Evolutionary conservation across 2,329 filamentous ascomycete genomes (phyloP), one percentile per base, ranked within the genome.

Genomic region (Fusarium lyarnte): DNA sequence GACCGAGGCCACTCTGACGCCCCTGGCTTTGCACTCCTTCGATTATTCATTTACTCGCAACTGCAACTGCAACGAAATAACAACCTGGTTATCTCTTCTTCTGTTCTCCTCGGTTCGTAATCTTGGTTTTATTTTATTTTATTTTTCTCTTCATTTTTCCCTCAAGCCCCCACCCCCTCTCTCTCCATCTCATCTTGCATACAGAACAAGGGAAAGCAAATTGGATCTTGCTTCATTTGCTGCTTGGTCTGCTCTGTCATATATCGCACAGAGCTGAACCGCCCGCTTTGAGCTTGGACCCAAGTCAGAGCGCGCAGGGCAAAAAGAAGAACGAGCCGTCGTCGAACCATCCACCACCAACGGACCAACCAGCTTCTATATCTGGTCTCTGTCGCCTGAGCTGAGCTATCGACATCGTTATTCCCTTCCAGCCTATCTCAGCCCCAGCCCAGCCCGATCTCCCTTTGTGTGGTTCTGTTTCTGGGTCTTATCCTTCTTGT

Each of bases 231-330:
- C 41, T 67, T 58, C 54, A 61, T 36, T 42, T 42, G 27, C 57
- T 36, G 63, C 36, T 23, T 23, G 39, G n/a, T 23, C n/a, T 42
- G 39, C 58, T 57, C 59, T 69, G 69, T 72, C 70, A 73, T 59
- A 72, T 73, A 64, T 72, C 52, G 65, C 58, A 70, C 69, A 66
- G 29, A 72, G 70, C 70, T 72, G 69, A 73, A 62, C 70, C 65
- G 57, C 57, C 70, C 60, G 65, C 69, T 70, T 72, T 72, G 60
- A 72, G 70, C 70, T 72, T 69, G 69, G 70, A 65, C 69, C 69
- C 58, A 42, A 71, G 58, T 55, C 47, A 70, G 54, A 67, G 69
- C 69, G 69, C 69, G 66, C 47, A 64, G 46, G 41, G 53, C 52
- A 70, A 60, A 46, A 66, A 45, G 69, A 61, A 43, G 23, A 25